Base-by-base conservation (phyloP, 306 rosid genomes). In the Ammopiptanthus mongolicus region DNA sequence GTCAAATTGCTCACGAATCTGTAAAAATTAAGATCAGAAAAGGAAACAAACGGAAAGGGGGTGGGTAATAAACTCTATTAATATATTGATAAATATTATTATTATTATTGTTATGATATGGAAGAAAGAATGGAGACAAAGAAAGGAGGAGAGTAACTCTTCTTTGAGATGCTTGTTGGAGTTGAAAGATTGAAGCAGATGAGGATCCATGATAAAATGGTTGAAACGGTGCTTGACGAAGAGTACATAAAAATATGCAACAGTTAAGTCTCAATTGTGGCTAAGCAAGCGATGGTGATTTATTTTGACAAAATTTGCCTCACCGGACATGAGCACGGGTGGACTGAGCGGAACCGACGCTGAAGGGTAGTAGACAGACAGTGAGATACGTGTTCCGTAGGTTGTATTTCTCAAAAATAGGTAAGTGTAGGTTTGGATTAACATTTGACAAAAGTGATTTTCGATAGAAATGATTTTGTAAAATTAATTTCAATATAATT, bases 111-210 rank as follows among this genome's bases (percentile, higher is more conserved):
- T 13, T 14, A 56, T 15, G 2, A 68, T 9, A 29, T 1, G 8
- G 63, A 71, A 65, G 63, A 65, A 33, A 69, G 17, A 22, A 29
- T n/a, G 59, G 37, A 59, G 18, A 66, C n/a, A 67, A 59, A n/a
- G 8, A 17, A 9, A 22, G 39, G 31, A 37, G 66, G 5, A 52
- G 25, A n/a, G 46, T 79, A 75, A 93, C 97, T 90, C 83, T 85
- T 95, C 96, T 84, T 88, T 95, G 80, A 90, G 96, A 76, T 23
- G 93, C 86, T 87, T 95, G 80, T 73, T 81, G 62, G 96, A 85
- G 74, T 89, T 86, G 64, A 88, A 75, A 46, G 90, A 78, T 52
- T 73, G 79, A 3, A 76, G 25, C 17, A 76, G 59, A 58, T 86
- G 75, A 80, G 69, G 60, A 44, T 90, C 96, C 98, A 94, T 91